Evolutionary conservation across 441 rosid species (phyloP).

Genomic region (Adansonia gregorii): DNA sequence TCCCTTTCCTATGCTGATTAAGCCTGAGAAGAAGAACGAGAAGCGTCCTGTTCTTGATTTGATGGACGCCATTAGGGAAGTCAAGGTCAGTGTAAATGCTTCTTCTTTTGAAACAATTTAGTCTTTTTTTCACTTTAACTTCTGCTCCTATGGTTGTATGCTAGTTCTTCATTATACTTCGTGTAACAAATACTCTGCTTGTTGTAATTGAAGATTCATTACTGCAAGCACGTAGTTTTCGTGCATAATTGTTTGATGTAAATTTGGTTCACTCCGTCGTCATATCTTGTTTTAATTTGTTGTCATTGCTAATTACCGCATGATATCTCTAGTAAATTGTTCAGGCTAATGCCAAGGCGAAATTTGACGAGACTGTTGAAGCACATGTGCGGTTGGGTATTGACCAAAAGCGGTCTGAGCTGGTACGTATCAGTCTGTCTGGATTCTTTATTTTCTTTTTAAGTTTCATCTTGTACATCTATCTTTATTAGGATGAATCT

Average conservation of each 20-base stretch:
- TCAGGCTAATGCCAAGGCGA: conserved; percentile 73
- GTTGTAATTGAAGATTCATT: background rate
- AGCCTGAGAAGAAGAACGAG: conserved; percentile 61
- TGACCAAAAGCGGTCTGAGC: conserved; percentile 72
- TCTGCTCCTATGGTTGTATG: background rate
- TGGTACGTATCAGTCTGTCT: conserved; percentile 48
- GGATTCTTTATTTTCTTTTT: conserved; percentile 14
- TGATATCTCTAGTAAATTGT: conserved; percentile 36
- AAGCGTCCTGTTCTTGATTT: conserved; percentile 68
- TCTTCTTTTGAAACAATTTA: background rate
- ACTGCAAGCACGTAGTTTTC: background rate
- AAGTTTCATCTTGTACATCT: background rate
- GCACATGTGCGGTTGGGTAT: conserved; percentile 89
- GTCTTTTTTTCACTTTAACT: background rate
- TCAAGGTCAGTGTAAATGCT: conserved; percentile 62
- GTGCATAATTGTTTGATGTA: background rate
- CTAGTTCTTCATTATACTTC: background rate
- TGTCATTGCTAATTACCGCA: conserved; percentile 14
- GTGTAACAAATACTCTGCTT: background rate
- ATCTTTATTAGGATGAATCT: background rate
- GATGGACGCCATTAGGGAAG: conserved; percentile 77
- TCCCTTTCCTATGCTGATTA: conserved; percentile 70
- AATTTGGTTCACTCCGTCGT: background rate
- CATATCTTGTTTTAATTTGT: background rate
- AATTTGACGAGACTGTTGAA: conserved; percentile 88